Conservation (phyloP, 75 land plant species). For the Cupressus sempervirens region DNA sequence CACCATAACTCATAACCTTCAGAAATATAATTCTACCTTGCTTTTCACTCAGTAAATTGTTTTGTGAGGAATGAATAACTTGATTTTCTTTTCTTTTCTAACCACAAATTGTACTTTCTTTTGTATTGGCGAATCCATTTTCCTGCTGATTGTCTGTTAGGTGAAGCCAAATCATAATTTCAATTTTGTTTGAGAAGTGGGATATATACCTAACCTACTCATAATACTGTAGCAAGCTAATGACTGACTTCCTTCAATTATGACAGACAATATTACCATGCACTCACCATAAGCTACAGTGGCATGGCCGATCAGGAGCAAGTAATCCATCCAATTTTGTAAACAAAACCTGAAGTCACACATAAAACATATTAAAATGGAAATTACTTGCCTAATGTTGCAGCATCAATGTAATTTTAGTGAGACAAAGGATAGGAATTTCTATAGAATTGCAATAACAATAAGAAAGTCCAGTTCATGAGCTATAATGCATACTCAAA, state of each 20-base stretch:
- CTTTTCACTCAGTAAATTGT: neutral
- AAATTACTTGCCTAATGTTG: neutral
- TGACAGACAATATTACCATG: neutral
- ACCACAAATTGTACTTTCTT: neutral
- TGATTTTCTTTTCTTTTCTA: too few relatives aligned
- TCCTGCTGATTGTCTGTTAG: neutral
- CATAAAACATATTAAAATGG: neutral
- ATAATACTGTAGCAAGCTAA: neutral
- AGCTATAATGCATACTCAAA: neutral
- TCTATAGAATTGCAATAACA: neutral
- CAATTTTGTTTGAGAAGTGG: neutral
- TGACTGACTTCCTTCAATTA: neutral
- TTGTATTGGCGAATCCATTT: neutral
- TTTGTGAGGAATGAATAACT: neutral
- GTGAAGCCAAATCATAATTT: neutral
- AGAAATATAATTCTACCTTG: neutral
- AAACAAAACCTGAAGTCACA: conserved; percentile 49
- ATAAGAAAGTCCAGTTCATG: neutral
- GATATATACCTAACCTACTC: neutral
- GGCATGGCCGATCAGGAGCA: conserved; percentile 77
- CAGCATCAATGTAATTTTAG: neutral
- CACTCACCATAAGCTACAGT: conserved; percentile 65
- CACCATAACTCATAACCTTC: neutral
- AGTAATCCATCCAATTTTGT: conserved; percentile 58
- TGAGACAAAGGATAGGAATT: neutral